Conservation (phyloP, 345 rosid species). For the Corchorus capsularis region DNA sequence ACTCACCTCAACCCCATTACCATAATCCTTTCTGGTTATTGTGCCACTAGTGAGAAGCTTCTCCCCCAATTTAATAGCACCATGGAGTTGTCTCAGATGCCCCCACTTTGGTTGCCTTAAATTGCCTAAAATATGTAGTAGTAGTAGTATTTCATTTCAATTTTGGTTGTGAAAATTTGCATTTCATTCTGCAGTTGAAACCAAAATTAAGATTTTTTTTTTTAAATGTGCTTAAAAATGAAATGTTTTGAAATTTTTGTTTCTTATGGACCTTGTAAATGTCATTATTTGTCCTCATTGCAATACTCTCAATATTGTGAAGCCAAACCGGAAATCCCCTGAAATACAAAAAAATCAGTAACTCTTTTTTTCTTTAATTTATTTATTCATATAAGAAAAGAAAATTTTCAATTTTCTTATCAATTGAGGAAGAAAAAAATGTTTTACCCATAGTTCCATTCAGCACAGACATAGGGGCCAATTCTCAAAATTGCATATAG, state of each 20-base stretch:
- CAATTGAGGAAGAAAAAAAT: neutral
- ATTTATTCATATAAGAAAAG: neutral
- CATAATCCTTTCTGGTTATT: neutral
- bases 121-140: slow-evolving; percentile 47
- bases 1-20: neutral
- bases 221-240: neutral
- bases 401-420: too few species aligned
- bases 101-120: slow-evolving; percentile 78
- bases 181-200: slow-evolving; percentile 29
- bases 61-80: slow-evolving; percentile 50
- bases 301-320: slow-evolving; percentile 36
- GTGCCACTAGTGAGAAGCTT: slow-evolving; percentile 53
- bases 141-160: slow-evolving; percentile 16
- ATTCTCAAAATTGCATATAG: slow-evolving; percentile 49
- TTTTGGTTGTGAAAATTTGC: slow-evolving; percentile 32
- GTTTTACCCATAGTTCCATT: slow-evolving; percentile 63
- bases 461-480: slow-evolving; percentile 59
- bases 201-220: neutral
- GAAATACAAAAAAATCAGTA: neutral
- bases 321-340: slow-evolving; percentile 71
- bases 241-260: neutral
- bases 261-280: slow-evolving; percentile 42
- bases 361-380: too few species aligned
- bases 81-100: slow-evolving; percentile 65
- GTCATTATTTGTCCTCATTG: slow-evolving; percentile 41